Percentiles rank a stretch among this genome's conserved stretches.
These are phyloP conservation scores for Pilasporangium apinafurcum DNA, from an alignment of 352 stramenopile genomes.

Conservation along the genomic window DNA sequence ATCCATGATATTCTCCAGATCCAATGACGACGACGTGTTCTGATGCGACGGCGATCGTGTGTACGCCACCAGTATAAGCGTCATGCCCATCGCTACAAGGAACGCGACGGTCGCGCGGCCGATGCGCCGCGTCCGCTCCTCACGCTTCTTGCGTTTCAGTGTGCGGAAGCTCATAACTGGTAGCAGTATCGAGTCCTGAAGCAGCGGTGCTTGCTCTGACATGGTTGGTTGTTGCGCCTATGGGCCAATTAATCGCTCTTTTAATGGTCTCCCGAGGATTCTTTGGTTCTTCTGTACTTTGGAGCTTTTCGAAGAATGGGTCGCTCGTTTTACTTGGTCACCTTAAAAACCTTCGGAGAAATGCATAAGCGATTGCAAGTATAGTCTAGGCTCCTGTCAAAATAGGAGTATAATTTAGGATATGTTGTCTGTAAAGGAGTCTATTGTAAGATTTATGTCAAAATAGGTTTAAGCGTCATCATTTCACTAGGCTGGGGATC, in stretches of 20 bases:
- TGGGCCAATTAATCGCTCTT: not conserved
- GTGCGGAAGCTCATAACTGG: constrained; percentile 13
- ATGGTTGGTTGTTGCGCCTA: not conserved
- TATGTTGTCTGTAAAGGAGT: too few species aligned
- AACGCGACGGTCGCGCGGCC: constrained; percentile 30
- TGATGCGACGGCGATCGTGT: constrained; percentile 28
- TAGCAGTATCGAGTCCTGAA: constrained; percentile 24
- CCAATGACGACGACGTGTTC: constrained; percentile 17
- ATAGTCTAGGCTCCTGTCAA: too few species aligned
- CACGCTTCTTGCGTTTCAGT: constrained; percentile 9
- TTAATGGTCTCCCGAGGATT: not conserved
- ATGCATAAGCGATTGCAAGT: too few species aligned
- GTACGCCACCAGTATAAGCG: constrained; percentile 23
- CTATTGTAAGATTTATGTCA: too few species aligned
- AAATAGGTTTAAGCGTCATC: too few species aligned
- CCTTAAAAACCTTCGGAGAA: too few species aligned
- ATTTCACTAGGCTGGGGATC: too few species aligned
- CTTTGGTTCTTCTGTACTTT: not conserved
- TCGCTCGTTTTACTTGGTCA: too few species aligned
- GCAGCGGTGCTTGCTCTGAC: constrained; percentile 5
- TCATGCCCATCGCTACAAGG: constrained; percentile 19
- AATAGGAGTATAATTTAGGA: too few species aligned
- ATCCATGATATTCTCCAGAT: constrained; percentile 21
- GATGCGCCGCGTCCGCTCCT: constrained; percentile 14
- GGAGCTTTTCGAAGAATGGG: too few species aligned